Base-by-base conservation (phyloP, 306 rosid genomes). In the Pyrus betulifolia region DNA sequence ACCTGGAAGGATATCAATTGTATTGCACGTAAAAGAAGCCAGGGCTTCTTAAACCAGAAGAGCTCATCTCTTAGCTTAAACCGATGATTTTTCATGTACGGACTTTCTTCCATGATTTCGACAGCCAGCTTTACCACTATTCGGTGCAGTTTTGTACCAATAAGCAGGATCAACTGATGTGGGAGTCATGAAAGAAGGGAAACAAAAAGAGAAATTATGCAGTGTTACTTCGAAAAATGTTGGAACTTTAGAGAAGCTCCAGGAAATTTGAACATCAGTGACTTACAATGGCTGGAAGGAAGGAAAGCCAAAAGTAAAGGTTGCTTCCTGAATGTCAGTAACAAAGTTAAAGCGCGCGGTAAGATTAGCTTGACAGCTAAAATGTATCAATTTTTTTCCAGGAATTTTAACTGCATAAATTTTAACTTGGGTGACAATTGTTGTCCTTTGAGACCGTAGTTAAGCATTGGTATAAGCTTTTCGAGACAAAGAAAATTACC, bases 261-360 rank as follows among this genome's bases (percentile, higher is more conserved):
- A 31, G 42, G 31, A 68, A 67, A 42, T 54, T 33, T 17, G 45
- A 40, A 52, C 70, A 40, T 42, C 66, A 63, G 74, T 67, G 74
- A 83, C 97, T 90, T 87, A 92, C 98, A 79, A 92, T 85, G 46
- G 93, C 87, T 23, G 97, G 98, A 74, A 92, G 83, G 82, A 92
- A 95, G 79, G 98, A 95, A 74, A 92, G 89, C 97, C 98, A 95
- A 67, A 95, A 92, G 91, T 95, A 95, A 49, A 90, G 77, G 71
- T 89, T 85, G 89, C 88, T 88, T 82, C 98, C 97, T 95, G 97
- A 79, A 82, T 72, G 64, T 77, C 73, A 83, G 58, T 30, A 57
- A 76, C 38, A 77, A 65, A 51, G 78, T 73, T 82, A 66, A 79
- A 59, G 72, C 46, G 73, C 45, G 3, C 1, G 12, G 33, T 30